These are phyloP conservation scores for Crataegus laevigata DNA, from an alignment of 306 rosid species.

Conservation along the genomic window DNA sequence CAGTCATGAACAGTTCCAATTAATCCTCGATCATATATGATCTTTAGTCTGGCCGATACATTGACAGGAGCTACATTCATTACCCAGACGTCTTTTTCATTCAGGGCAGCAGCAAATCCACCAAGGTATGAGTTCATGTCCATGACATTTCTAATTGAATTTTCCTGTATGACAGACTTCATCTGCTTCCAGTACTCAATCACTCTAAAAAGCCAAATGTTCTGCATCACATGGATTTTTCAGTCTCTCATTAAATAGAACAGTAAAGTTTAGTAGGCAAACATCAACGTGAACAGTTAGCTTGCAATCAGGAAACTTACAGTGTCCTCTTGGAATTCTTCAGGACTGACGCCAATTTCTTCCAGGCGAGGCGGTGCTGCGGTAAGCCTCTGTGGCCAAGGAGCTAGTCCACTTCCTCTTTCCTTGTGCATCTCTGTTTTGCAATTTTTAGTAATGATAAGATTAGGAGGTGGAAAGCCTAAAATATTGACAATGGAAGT, in stretches of 20 bases:
- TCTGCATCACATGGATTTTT: constrained; percentile 26
- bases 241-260: neutral
- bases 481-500: neutral
- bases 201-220: constrained; percentile 47
- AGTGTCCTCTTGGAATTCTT: constrained; percentile 50
- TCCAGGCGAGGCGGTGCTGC: constrained; percentile 46
- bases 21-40: constrained; percentile 52
- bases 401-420: constrained; percentile 39
- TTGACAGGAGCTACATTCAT: constrained; percentile 52
- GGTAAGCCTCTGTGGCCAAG: constrained; percentile 58
- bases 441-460: constrained; percentile 1
- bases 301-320: constrained; percentile 26
- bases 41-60: constrained; percentile 41
- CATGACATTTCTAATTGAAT: constrained; percentile 53
- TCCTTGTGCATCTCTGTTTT: constrained; percentile 40
- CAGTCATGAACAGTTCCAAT: constrained; percentile 61
- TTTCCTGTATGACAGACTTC: constrained; percentile 34
- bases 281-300: neutral
- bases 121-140: constrained; percentile 66
- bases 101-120: constrained; percentile 54
- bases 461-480: neutral
- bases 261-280: neutral
- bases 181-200: constrained; percentile 54
- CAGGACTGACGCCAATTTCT: constrained; percentile 42
- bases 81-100: constrained; percentile 46